Evolutionary conservation across 176 grass and related monocot genomes (phyloP).

Genomic region (Rhipidocladum racemiflorum): DNA sequence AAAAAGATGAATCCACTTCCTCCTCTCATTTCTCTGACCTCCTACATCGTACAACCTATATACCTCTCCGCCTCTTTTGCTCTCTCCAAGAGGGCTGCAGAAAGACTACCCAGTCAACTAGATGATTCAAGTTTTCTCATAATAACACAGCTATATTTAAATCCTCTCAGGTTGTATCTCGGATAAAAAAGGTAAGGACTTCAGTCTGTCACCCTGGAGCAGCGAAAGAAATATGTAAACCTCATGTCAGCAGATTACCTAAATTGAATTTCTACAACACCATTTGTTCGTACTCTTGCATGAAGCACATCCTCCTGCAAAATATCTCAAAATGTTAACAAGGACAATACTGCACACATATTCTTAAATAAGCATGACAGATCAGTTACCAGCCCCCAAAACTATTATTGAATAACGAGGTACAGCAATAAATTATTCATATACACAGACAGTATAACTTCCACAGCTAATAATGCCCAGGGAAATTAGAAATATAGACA

Average conservation of each 20-base stretch:
- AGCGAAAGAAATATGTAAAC: slow-evolving; percentile 8
- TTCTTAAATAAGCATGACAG: neutral
- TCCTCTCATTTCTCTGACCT: slow-evolving; percentile 98
- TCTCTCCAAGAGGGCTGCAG: slow-evolving; percentile 86
- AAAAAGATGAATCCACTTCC: slow-evolving; percentile 99
- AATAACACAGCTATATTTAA: neutral
- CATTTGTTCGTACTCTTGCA: slow-evolving; percentile 89
- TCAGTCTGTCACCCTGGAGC: neutral
- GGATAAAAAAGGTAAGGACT: neutral
- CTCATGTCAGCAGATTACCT: slow-evolving; percentile 47
- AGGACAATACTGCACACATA: neutral
- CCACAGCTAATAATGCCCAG: neutral
- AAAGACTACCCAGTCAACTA: neutral
- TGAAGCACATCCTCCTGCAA: slow-evolving; percentile 92
- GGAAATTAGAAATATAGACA: slow-evolving; percentile 10
- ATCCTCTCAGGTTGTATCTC: neutral
- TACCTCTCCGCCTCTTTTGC: slow-evolving; percentile 87
- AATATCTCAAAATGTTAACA: neutral
- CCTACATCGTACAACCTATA: slow-evolving; percentile 96
- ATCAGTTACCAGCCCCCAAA: neutral
- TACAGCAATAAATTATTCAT: neutral
- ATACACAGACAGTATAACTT: neutral
- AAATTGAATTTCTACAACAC: slow-evolving; percentile 92
- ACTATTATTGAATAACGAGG: neutral
- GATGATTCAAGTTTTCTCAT: neutral